Conservation (phyloP, 2,329 filamentous ascomycete genomes). For the Sarocladium brachiariae region DNA sequence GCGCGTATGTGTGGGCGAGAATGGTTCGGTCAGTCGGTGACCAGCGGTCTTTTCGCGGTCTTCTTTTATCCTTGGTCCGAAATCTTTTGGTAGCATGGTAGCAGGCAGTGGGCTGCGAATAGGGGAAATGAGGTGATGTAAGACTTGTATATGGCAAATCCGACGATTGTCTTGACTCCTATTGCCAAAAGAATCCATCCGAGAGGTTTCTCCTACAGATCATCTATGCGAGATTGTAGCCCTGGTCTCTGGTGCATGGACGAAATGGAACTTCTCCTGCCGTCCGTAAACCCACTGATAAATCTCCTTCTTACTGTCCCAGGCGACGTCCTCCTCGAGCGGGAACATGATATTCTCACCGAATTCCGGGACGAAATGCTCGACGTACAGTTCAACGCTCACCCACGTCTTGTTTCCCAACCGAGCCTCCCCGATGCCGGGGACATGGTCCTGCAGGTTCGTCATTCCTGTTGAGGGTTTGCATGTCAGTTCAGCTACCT, state of each 20-base stretch:
- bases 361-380: conserved; percentile 38
- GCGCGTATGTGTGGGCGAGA: background rate
- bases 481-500: background rate
- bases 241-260: conserved; percentile 15
- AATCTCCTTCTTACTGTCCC: conserved; percentile 23
- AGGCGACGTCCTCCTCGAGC: conserved; percentile 44
- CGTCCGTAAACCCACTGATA: conserved; percentile 44
- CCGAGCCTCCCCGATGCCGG: conserved; percentile 38
- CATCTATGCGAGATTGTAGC: background rate
- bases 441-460: conserved; percentile 41
- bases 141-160: background rate
- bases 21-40: background rate
- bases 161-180: background rate
- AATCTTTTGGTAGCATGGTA: conserved; percentile 7
- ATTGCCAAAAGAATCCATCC: background rate
- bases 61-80: conserved; percentile 11
- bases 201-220: background rate
- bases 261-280: conserved; percentile 37
- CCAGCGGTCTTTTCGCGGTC: conserved; percentile 2
- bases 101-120: conserved; percentile 8
- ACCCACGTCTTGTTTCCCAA: conserved; percentile 40
- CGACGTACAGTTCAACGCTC: conserved; percentile 42
- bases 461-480: conserved; percentile 33
- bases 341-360: conserved; percentile 39
- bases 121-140: background rate